Base-by-base conservation (phyloP, 192 early-diverging fungal genomes). In the Chytriomyces confervae region DNA sequence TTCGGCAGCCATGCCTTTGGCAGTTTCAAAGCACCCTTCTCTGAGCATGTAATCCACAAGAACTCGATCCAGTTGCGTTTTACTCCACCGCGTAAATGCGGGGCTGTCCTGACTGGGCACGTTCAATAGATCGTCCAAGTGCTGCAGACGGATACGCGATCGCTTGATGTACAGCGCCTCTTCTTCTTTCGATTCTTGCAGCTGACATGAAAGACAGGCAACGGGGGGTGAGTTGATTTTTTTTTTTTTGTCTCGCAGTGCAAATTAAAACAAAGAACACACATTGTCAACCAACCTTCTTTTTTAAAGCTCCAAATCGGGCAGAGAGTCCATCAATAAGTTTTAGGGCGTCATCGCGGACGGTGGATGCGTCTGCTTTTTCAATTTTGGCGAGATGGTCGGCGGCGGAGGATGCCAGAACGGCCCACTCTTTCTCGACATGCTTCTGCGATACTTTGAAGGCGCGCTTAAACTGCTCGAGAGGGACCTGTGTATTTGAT, bases 31-130 rank as follows among this genome's bases (percentile, higher is more conserved):
- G 62, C 91, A 93, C 7, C 96, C 96, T 36, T 92, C 91, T 70
- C 98, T 86, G 29, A 98, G 86, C 92, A 99, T 91, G 81, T 97
- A 99, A 81, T 99, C 98, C 2, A 95, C 93, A 72, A 99, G 82
- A 36, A 98, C 87, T 16, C 96, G 89, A 81, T 97, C 91, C 27
- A 99, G 82, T 9, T 96, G 90, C 6, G 89, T 89, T 57, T 93
- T 90, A 69, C 92, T 92, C 98, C 98, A 99, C 63, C 88, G 84
- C 36, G 86, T 85, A 80, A 92, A 97, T 72, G 88, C 95, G 0
- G 78, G 62, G 48, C 91, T 86, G 27, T 94, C 87, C 0, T 90
- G 72, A 0, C 87, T 87, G 5, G 83, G 77, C 36, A 98, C 91
- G 44, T 73, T 61, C 45, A 88, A 86, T 11, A 99, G 81, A 62